Percentiles rank a stretch among this genome's conserved stretches.
phyloP scores from a whole-genome alignment of 2,329 filamentous ascomycete species.

The Alternaria ventricosa region DNA sequence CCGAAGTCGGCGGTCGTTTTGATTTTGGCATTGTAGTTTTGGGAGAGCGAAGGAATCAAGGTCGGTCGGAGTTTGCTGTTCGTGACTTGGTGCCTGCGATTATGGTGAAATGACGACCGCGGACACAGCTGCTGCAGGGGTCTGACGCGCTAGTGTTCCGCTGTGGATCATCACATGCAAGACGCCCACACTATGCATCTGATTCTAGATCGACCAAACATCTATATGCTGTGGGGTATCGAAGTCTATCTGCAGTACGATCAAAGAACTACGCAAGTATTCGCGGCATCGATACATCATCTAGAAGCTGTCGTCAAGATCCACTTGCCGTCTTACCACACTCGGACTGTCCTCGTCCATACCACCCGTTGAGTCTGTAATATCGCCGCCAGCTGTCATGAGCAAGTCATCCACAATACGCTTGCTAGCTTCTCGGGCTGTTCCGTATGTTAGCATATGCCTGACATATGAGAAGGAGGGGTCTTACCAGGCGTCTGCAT shows the following conservation, averaged over 20 bases:
- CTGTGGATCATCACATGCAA: constrained; percentile 14
- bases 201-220: constrained; percentile 1
- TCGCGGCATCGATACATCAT: background rate
- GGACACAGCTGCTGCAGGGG: constrained; percentile 22
- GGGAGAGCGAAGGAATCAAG: constrained; percentile 1
- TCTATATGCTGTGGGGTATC: constrained; percentile 14
- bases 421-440: constrained; percentile 79
- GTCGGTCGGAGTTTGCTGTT: constrained; percentile 16
- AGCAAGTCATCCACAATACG: constrained; percentile 83
- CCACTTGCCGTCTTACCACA: constrained; percentile 53
- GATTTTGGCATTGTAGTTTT: constrained; percentile 36
- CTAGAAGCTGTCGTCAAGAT: constrained; percentile 58
- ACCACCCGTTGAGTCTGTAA: constrained; percentile 54
- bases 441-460: constrained; percentile 3
- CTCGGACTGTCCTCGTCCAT: constrained; percentile 57
- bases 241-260: background rate
- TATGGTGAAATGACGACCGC: constrained; percentile 33
- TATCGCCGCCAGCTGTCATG: constrained; percentile 71
- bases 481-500: constrained; percentile 79
- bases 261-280: background rate
- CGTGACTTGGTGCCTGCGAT: constrained; percentile 16
- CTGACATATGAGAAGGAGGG: accelerated
- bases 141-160: constrained; percentile 21
- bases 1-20: constrained; percentile 54
- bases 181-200: constrained; percentile 5